A percentile compares a stretch with the other conserved stretches of the same genome.
Conservation (phyloP, 2,329 filamentous ascomycete genomes). For the Biscogniauxia mediterranea region DNA sequence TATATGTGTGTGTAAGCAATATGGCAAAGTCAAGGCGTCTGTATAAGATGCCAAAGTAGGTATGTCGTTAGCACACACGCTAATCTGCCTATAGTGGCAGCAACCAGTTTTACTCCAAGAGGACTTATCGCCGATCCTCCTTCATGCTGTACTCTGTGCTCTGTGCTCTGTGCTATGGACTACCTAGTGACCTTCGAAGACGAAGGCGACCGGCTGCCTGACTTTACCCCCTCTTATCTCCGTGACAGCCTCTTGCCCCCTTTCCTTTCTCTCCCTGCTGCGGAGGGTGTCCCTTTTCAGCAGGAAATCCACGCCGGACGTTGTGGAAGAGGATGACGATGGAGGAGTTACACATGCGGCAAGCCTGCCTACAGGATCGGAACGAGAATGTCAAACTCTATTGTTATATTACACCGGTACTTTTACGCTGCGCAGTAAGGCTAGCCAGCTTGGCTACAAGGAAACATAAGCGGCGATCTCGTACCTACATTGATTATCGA, state of each 20-base stretch:
- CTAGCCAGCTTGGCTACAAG: not conserved
- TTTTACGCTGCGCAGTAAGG: not conserved
- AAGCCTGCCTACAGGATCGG: constrained; percentile 24
- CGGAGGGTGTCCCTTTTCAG: not conserved
- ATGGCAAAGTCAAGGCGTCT: no score
- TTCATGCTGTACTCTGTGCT: not conserved
- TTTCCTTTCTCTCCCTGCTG: no score
- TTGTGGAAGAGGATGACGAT: not conserved
- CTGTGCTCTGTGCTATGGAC: no score
- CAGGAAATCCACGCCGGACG: not conserved
- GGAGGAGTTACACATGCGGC: constrained; percentile 2
- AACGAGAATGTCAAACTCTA: constrained; percentile 14
- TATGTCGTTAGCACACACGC: constrained; percentile 11
- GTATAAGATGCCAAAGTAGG: constrained; percentile 2
- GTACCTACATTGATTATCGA: not conserved
- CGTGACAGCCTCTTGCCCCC: not conserved
- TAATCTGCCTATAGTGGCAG: constrained; percentile 1
- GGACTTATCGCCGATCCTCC: not conserved
- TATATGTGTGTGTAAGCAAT: constrained; percentile 6
- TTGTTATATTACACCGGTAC: not conserved
- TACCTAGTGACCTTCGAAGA: not conserved
- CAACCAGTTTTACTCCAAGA: not conserved
- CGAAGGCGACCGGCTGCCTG: not conserved
- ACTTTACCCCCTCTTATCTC: not conserved
- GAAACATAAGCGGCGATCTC: constrained; percentile 1